Conservation (phyloP, 192 early-diverging fungal species). For the Backusella westeae region DNA sequence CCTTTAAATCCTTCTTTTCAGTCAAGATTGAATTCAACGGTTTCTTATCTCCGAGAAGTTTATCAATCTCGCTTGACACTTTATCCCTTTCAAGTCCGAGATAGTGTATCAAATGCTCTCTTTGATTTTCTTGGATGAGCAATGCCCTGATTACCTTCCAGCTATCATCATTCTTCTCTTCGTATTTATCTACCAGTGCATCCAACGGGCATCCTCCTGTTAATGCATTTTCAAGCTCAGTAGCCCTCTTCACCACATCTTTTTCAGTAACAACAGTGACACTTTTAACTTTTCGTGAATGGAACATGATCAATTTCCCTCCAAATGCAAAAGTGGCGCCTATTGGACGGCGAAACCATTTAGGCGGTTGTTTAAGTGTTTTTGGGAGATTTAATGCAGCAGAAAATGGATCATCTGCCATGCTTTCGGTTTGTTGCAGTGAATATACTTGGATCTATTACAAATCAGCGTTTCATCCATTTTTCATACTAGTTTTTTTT, state of each 20-base stretch:
- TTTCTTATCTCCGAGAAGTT: not conserved
- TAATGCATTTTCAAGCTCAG: not conserved
- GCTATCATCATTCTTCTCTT: not conserved
- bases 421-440: not conserved
- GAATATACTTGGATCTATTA: not conserved
- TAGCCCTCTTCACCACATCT: not conserved
- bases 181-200: not conserved
- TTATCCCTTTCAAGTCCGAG: conserved; percentile 79
- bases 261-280: conserved; percentile 22
- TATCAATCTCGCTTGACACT: conserved; percentile 42
- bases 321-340: conserved; percentile 87
- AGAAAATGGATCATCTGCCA: not conserved
- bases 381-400: not conserved
- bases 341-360: conserved; percentile 86
- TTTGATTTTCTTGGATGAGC: not conserved
- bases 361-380: conserved; percentile 75
- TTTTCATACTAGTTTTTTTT: too few species aligned
- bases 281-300: conserved; percentile 33
- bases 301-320: conserved; percentile 78
- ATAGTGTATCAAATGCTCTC: not conserved
- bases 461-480: not conserved
- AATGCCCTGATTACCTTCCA: not conserved
- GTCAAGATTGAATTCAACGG: not conserved
- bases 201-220: not conserved
- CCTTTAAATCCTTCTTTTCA: conserved; percentile 12